These are phyloP conservation scores for Orobanche coerulescens DNA, from an alignment of 257 asterid genomes.

Conservation along the genomic window DNA sequence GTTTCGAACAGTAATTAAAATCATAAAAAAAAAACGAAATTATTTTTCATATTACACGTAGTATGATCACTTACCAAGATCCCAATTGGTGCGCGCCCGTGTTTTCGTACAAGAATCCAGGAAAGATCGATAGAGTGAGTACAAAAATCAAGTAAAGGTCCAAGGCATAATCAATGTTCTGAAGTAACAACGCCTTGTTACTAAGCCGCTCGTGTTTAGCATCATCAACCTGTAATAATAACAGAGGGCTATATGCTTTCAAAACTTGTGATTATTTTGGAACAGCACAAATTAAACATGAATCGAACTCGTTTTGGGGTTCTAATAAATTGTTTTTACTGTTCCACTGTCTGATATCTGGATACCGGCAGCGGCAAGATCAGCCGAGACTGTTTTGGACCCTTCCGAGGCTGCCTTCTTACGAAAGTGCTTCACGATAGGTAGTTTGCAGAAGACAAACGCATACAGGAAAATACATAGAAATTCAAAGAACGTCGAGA, in stretches of 20 bases:
- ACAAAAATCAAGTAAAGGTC: conserved; percentile 48
- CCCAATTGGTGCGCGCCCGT: conserved; percentile 71
- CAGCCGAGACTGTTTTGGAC: conserved; percentile 74
- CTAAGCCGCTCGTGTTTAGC: conserved; percentile 38
- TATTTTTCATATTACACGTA: too few species aligned
- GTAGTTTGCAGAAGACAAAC: conserved; percentile 48
- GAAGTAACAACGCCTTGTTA: conserved; percentile 38
- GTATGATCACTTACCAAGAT: conserved; percentile 50
- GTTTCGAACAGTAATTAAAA: too few species aligned
- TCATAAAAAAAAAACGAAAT: too few species aligned
- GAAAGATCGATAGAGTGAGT: conserved; percentile 67
- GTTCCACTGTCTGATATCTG: conserved; percentile 22
- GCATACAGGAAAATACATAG: conserved; percentile 65
- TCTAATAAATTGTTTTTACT: conserved; percentile 3
- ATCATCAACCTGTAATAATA: conserved; percentile 30
- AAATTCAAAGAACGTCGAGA: conserved; percentile 60
- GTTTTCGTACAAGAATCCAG: conserved; percentile 81
- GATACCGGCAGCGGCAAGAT: conserved; percentile 83
- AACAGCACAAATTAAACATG: not conserved
- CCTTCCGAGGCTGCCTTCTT: conserved; percentile 81
- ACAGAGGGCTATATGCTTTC: too few species aligned
- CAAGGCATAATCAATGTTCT: conserved; percentile 57
- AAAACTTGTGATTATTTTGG: too few species aligned
- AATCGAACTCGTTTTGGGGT: not conserved
- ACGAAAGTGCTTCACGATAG: conserved; percentile 63